phyloP scores from a whole-genome alignment of 331 rosid genomes.

The Phaseolus coccineus region DNA sequence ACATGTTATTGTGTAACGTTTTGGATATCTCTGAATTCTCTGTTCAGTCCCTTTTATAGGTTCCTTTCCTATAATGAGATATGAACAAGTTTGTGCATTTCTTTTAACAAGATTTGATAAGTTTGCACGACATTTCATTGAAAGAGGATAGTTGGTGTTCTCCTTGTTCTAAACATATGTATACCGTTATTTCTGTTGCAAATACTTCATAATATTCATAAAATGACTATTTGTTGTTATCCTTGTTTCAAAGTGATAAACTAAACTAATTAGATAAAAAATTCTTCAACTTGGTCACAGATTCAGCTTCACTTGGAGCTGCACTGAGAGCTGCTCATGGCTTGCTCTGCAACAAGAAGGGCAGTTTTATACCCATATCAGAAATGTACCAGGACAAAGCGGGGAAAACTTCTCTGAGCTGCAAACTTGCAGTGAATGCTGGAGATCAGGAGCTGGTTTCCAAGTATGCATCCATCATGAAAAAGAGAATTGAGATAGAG shows the following conservation, averaged over 20 bases:
- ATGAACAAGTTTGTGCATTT: not conserved
- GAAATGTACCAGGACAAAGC: constrained; percentile 68
- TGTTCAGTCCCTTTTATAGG: not conserved
- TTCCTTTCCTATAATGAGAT: not conserved
- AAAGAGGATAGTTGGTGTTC: not conserved
- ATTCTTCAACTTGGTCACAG: constrained; percentile 49
- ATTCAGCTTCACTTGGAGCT: constrained; percentile 97
- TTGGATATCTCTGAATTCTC: not conserved
- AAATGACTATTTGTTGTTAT: not conserved
- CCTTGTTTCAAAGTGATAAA: constrained; percentile 9
- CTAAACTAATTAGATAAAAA: constrained; percentile 14
- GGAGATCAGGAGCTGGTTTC: constrained; percentile 63
- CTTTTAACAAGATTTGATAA: not conserved
- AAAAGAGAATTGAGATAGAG: constrained; percentile 88
- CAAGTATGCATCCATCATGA: constrained; percentile 67
- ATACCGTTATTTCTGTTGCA: not conserved
- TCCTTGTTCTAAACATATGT: not conserved
- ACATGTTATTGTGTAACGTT: not conserved
- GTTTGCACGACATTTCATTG: not conserved
- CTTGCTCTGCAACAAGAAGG: constrained; percentile 76
- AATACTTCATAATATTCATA: not conserved
- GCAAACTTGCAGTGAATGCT: constrained; percentile 71
- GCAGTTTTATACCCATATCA: constrained; percentile 72
- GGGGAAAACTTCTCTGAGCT: constrained; percentile 72
- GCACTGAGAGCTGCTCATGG: constrained; percentile 98